Evolutionary conservation across 2,329 filamentous ascomycete genomes (phyloP).

Genomic region (Nannizziopsis barbatae): DNA sequence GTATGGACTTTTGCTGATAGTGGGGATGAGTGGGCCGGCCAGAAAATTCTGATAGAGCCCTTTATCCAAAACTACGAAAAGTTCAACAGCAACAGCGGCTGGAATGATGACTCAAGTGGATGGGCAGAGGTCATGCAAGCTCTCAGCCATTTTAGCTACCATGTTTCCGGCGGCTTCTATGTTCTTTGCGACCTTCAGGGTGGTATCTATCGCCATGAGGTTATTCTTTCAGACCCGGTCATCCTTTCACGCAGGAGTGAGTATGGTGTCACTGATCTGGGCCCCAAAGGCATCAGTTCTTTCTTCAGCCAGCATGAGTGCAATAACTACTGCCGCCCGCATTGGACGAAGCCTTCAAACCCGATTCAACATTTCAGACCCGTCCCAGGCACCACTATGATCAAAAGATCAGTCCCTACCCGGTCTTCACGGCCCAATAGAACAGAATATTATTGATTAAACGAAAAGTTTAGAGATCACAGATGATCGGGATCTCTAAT

Average conservation of each 20-base stretch:
- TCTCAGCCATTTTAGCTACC: conserved; percentile 38
- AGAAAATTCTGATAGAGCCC: conserved; percentile 26
- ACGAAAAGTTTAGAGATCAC: background rate
- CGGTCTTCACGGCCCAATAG: background rate
- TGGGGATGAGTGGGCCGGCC: conserved; percentile 13
- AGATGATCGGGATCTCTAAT: background rate
- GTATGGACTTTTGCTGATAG: conserved; percentile 24
- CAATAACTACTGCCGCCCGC: conserved; percentile 23
- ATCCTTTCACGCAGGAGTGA: conserved; percentile 31
- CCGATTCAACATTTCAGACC: conserved; percentile 4
- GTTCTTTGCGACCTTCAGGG: conserved; percentile 38
- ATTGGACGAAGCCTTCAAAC: conserved; percentile 15
- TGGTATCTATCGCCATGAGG: conserved; percentile 28
- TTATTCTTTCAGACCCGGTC: conserved; percentile 35
- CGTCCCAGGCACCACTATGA: conserved; percentile 10
- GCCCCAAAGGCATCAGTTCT: conserved; percentile 29
- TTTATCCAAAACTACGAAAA: conserved; percentile 36
- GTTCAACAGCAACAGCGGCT: conserved; percentile 38
- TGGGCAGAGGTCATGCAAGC: conserved; percentile 35
- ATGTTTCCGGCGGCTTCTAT: conserved; percentile 28
- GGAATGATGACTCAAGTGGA: conserved; percentile 22
- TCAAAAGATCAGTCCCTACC: background rate
- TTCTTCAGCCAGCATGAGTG: conserved; percentile 34
- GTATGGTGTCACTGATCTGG: conserved; percentile 34
- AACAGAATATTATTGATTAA: conserved; percentile 3